Percentiles rank a stretch among this genome's conserved stretches.
phyloP scores from a whole-genome alignment of 116 monocot species.

The Trichopus zeylanicus region DNA sequence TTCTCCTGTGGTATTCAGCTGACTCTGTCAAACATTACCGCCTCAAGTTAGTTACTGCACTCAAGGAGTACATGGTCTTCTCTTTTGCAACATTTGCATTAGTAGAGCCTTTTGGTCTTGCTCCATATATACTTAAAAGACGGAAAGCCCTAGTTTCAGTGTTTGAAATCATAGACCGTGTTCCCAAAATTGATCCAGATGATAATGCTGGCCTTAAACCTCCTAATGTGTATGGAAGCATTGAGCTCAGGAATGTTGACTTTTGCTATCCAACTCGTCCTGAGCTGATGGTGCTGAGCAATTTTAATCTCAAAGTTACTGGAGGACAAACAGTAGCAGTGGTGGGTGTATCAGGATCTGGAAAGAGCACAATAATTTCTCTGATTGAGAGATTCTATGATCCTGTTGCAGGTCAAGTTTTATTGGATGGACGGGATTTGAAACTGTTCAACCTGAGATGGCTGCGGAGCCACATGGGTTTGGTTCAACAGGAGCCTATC shows the following conservation, averaged over 20 bases:
- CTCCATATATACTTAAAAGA: constrained; percentile 88
- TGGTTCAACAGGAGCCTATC: constrained; percentile 89
- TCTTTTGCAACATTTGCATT: constrained; percentile 93
- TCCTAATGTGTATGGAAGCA: constrained; percentile 84
- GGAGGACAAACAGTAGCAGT: constrained; percentile 95
- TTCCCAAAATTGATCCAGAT: constrained; percentile 90
- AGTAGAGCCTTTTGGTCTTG: constrained; percentile 96
- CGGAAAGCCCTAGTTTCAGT: constrained; percentile 72
- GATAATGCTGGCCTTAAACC: constrained; percentile 82
- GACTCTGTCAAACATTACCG: constrained; percentile 41
- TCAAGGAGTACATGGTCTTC: constrained; percentile 94
- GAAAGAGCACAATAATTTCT: constrained; percentile 94
- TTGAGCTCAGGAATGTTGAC: constrained; percentile 78
- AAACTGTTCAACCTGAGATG: constrained; percentile 81
- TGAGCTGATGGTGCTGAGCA: constrained; percentile 69
- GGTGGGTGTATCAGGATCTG: constrained; percentile 93
- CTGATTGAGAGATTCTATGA: constrained; percentile 94
- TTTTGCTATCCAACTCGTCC: constrained; percentile 84
- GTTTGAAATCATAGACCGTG: constrained; percentile 91
- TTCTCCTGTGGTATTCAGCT: constrained; percentile 88
- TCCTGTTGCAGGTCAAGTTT: constrained; percentile 72
- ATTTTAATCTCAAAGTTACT: constrained; percentile 85
- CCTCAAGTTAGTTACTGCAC: constrained; percentile 39
- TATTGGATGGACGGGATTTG: constrained; percentile 82
- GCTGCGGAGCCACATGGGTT: constrained; percentile 88